Base-by-base conservation (phyloP, 2,329 filamentous ascomycete species). In the Aspergillus alliaceus region DNA sequence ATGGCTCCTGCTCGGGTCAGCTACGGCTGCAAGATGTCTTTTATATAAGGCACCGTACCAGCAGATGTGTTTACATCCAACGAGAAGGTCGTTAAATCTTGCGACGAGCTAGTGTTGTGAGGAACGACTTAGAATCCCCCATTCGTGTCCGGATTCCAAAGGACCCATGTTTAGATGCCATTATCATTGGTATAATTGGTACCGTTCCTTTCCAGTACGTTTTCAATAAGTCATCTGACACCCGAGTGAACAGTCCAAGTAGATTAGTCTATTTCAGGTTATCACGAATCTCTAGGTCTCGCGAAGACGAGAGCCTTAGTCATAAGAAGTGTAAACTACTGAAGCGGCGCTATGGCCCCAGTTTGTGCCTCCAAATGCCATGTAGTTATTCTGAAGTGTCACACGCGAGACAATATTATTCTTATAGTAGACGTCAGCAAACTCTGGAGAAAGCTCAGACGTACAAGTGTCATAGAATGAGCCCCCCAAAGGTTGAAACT, bases 241-340 rank as follows among this genome's bases (percentile, higher is more conserved):
- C 79, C 25, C 80, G 73, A 4, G 82, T 82, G 58, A 85, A 85
- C 2, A 85, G 65, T 1, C 77, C 79, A 39, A 85, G 72, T 6
- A 85, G 72, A 60, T 85, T 85, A 14, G 79, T 82, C 63, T 85
- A 80, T 39, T 78, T 81, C 37, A 83, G 72, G 57, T 84, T 84
- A 48, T 79, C 73, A 53, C 78, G 75, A 32, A 84, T 75, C 56
- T 84, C 77, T 4, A 75, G 3, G 81, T 84, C 65, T 85, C 83
- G 18, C 81, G 72, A 6, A 85, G 68, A 0, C 82, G 81, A 0
- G 82, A 80, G 8, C 75, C 73, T 54, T 79, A 80, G 52, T 79
- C 77, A 42, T 80, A 79, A 0, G 64, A 70, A 7, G 73, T 77
- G 57, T 82, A 84, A 0, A 84, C 81, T 22, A 80, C 78, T 0